Evolutionary conservation across 176 grass and related monocot species (phyloP).

Genomic region (Aegilops speltoides): DNA sequence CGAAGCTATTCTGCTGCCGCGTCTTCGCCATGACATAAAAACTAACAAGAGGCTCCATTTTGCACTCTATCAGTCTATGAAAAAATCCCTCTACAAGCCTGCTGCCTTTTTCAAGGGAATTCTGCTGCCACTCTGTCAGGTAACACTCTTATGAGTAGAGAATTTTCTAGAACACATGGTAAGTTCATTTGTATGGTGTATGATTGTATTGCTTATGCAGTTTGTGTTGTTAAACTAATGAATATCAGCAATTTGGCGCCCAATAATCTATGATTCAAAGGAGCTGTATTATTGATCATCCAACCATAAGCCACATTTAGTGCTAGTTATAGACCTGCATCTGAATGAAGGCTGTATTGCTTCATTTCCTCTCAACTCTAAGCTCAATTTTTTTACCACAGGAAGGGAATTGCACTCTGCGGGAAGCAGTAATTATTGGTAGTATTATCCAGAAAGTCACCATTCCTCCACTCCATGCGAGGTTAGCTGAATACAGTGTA

Average conservation of each 20-base stretch:
- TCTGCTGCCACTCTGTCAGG: slow-evolving; percentile 89
- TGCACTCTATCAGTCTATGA: slow-evolving; percentile 77
- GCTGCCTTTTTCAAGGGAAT: slow-evolving; percentile 88
- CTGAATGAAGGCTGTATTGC: background rate
- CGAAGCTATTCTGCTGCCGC: slow-evolving; percentile 70
- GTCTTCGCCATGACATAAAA: slow-evolving; percentile 83
- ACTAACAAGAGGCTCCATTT: slow-evolving; percentile 87
- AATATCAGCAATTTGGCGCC: too few species aligned
- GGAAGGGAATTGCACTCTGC: slow-evolving; percentile 77
- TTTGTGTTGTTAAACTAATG: too few species aligned
- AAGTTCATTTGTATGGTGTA: background rate
- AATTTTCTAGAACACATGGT: background rate
- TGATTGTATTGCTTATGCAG: background rate
- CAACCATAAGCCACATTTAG: background rate
- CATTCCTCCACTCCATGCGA: slow-evolving; percentile 87
- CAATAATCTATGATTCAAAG: too few species aligned
- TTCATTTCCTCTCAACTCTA: slow-evolving; percentile 8
- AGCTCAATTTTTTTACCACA: slow-evolving; percentile 28
- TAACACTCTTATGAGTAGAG: slow-evolving; percentile 16
- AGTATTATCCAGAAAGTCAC: slow-evolving; percentile 89
- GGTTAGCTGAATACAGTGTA: slow-evolving; percentile 42
- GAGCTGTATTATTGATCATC: too few species aligned
- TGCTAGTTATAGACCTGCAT: background rate
- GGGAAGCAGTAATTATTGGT: slow-evolving; percentile 95
- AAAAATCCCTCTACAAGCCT: slow-evolving; percentile 85